Conservation (phyloP, 2,329 filamentous ascomycete genomes). For the Drechslerella stenobrocha region DNA sequence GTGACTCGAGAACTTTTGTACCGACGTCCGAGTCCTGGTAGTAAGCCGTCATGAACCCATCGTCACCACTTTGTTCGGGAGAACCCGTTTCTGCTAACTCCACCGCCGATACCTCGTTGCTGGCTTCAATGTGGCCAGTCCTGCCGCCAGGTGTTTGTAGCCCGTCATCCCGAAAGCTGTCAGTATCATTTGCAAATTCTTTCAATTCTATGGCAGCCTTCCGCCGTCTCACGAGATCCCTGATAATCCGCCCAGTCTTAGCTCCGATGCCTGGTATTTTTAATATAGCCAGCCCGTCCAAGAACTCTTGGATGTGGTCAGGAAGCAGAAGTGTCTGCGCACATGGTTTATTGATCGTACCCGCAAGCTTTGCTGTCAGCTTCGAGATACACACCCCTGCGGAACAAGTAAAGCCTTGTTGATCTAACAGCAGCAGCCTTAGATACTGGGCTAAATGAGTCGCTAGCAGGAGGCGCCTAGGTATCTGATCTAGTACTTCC, state of each 20-base stretch:
- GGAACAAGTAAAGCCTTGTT: conserved; percentile 82
- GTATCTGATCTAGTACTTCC: conserved; percentile 55
- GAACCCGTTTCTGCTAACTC: conserved; percentile 13
- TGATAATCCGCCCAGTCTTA: conserved; percentile 71
- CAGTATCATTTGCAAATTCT: conserved; percentile 7
- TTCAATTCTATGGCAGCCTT: conserved; percentile 53
- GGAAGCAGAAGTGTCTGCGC: conserved; percentile 82
- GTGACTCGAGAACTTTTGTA: conserved; percentile 35
- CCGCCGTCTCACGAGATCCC: conserved; percentile 63
- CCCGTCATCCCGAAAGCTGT: too few species aligned
- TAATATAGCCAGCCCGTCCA: conserved; percentile 75
- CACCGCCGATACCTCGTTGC: conserved; percentile 2
- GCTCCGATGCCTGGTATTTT: conserved; percentile 84
- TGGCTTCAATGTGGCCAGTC: conserved; percentile 57
- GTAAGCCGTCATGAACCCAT: conserved; percentile 39
- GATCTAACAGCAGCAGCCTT: conserved; percentile 70
- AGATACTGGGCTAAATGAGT: conserved; percentile 80
- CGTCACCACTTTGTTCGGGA: conserved; percentile 19
- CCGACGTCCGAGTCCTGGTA: conserved; percentile 35
- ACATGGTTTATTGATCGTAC: conserved; percentile 80
- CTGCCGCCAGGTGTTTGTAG: too few species aligned
- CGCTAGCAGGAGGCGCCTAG: conserved; percentile 70
- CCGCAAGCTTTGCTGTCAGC: conserved; percentile 79
- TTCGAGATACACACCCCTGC: conserved; percentile 89
- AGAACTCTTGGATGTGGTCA: conserved; percentile 68